These are phyloP conservation scores for Fusarium sp. DNA, from an alignment of 2,329 filamentous ascomycete genomes.

Conservation along the genomic window DNA sequence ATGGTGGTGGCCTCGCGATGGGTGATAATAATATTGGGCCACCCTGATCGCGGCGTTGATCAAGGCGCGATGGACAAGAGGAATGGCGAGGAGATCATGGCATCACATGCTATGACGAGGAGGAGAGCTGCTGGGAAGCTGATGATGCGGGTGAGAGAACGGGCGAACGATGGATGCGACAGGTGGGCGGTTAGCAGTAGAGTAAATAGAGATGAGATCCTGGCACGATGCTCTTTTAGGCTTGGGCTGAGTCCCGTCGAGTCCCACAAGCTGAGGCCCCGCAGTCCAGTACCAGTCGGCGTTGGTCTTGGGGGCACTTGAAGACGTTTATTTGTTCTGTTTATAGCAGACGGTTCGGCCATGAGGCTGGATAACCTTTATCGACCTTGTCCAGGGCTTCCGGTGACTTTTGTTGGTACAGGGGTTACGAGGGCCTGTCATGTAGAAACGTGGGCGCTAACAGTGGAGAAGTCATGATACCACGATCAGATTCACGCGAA, in stretches of 20 bases:
- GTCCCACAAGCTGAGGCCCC: slow-evolving; percentile 26
- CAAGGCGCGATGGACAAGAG: slow-evolving; percentile 33
- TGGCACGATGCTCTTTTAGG: slow-evolving; percentile 26
- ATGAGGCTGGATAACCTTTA: neutral
- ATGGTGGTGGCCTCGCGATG: slow-evolving; percentile 20
- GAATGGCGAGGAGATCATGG: slow-evolving; percentile 21
- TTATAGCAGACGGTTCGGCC: neutral
- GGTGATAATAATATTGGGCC: slow-evolving; percentile 9
- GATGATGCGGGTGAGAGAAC: slow-evolving; percentile 33
- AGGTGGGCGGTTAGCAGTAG: slow-evolving; percentile 26
- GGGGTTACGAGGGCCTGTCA: neutral
- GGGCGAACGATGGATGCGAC: slow-evolving; percentile 32
- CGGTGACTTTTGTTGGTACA: neutral
- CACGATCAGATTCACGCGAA: neutral
- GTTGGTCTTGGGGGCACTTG: neutral
- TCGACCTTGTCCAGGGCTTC: neutral
- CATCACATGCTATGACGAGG: slow-evolving; percentile 23
- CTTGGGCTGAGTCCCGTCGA: slow-evolving; percentile 28
- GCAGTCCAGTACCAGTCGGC: neutral
- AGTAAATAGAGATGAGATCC: slow-evolving; percentile 36
- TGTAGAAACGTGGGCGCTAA: neutral
- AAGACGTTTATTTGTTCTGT: neutral
- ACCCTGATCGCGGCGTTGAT: slow-evolving; percentile 35
- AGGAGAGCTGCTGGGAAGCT: slow-evolving; percentile 3
- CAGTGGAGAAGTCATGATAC: slow-evolving; percentile 14